Conservation (phyloP, 352 stramenopile genomes). For the Phytophthora citricola region DNA sequence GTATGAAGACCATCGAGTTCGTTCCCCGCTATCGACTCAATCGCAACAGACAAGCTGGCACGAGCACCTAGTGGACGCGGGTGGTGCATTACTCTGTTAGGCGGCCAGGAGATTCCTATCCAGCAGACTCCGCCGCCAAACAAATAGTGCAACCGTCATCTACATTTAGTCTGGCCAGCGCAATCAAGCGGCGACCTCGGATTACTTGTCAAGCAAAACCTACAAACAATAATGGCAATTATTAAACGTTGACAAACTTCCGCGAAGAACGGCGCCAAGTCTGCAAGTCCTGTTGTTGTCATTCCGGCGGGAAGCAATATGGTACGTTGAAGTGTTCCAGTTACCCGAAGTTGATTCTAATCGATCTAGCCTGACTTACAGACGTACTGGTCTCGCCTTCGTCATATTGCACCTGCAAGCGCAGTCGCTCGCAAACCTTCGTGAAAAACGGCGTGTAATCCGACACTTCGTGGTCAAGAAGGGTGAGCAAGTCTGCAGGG, state of each 20-base stretch:
- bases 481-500: conserved; percentile 15
- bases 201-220: conserved; percentile 7
- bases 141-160: conserved; percentile 21
- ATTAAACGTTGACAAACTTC: no score
- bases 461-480: neutral
- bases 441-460: conserved; percentile 12
- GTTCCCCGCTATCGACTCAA: conserved; percentile 26
- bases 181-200: conserved; percentile 13
- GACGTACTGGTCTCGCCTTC: neutral
- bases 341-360: conserved; percentile 14
- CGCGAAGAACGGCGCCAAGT: no score
- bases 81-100: conserved; percentile 12
- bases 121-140: neutral
- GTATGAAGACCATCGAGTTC: conserved; percentile 27
- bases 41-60: conserved; percentile 18
- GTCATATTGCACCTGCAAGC: conserved; percentile 6
- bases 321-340: neutral
- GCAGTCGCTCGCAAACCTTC: conserved; percentile 21
- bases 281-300: no score
- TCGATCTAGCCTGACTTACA: neutral
- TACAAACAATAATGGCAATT: no score
- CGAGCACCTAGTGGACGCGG: neutral
- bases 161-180: conserved; percentile 21
- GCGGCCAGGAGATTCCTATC: neutral
- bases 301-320: conserved; percentile 13